Conservation (phyloP, 1,284 basidiomycete genomes). For the Sanghuangporus baumii region DNA sequence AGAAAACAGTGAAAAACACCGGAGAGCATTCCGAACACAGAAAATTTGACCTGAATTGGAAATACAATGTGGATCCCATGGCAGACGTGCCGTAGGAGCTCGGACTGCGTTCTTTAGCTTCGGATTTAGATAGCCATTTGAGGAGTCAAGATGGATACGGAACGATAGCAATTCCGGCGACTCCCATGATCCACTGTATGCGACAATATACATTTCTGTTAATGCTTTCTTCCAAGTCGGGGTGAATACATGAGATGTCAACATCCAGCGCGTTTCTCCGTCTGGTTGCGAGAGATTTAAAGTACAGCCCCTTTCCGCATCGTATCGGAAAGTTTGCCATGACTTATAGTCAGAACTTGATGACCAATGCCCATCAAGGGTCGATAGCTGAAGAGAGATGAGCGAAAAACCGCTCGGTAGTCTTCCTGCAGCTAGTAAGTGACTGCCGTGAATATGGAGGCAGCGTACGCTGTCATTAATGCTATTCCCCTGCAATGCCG, state of each 20-base stretch:
- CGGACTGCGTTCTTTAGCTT: neutral
- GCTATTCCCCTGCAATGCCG: neutral
- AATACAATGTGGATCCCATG: neutral
- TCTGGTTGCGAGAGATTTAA: neutral
- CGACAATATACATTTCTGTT: neutral
- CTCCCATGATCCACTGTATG: neutral
- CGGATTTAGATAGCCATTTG: neutral
- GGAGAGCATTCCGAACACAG: neutral
- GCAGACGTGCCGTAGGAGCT: neutral
- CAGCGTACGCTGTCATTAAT: neutral
- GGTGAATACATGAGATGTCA: neutral
- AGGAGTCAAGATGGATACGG: neutral
- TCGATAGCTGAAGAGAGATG: neutral
- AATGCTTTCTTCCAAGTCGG: neutral
- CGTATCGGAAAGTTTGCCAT: neutral
- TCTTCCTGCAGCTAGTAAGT: neutral
- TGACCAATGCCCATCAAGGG: neutral
- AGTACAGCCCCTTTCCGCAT: neutral
- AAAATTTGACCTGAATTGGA: neutral
- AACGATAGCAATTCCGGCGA: neutral
- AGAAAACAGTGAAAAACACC: neutral
- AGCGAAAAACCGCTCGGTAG: neutral
- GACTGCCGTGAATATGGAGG: neutral
- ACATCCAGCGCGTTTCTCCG: neutral
- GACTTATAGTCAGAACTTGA: neutral